Evolutionary conservation across 1,284 basidiomycete genomes (phyloP).

Genomic region (Naganishia sp.): DNA sequence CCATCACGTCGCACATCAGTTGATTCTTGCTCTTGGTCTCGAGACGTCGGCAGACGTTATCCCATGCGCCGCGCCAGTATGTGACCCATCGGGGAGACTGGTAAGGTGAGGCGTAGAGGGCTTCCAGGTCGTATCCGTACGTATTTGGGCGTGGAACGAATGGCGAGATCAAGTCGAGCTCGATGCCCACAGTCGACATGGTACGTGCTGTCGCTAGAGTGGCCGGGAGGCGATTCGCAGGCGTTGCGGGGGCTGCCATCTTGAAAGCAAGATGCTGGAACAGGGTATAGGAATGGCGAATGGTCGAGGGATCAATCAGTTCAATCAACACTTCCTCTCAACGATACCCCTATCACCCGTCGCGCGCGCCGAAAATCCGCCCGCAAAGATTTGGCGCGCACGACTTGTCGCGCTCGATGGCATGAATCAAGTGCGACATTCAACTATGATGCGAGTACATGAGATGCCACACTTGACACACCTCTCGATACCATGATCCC

Average conservation of each 20-base stretch:
- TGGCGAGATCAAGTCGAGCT: background rate
- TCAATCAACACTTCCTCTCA: too few species aligned
- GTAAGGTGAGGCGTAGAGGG: background rate
- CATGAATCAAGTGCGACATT: slow-evolving; percentile 2
- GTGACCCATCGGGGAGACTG: background rate
- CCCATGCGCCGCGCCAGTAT: background rate
- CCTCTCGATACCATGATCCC: background rate
- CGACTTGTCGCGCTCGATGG: background rate
- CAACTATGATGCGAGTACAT: background rate
- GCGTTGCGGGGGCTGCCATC: background rate
- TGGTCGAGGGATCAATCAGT: background rate
- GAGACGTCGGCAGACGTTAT: background rate
- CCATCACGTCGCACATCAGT: background rate
- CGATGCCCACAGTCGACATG: background rate
- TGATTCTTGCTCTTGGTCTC: background rate
- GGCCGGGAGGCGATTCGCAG: background rate
- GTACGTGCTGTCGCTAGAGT: background rate
- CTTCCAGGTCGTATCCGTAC: background rate
- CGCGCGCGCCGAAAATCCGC: background rate
- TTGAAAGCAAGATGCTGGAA: background rate
- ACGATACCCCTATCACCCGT: too few species aligned
- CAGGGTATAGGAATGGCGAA: background rate
- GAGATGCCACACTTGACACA: background rate
- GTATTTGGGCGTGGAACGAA: background rate
- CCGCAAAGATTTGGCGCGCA: background rate